Percentiles rank a stretch among this genome's conserved stretches.
Conservation (phyloP, 2,329 filamentous ascomycete genomes). For the Penicillium sp. region DNA sequence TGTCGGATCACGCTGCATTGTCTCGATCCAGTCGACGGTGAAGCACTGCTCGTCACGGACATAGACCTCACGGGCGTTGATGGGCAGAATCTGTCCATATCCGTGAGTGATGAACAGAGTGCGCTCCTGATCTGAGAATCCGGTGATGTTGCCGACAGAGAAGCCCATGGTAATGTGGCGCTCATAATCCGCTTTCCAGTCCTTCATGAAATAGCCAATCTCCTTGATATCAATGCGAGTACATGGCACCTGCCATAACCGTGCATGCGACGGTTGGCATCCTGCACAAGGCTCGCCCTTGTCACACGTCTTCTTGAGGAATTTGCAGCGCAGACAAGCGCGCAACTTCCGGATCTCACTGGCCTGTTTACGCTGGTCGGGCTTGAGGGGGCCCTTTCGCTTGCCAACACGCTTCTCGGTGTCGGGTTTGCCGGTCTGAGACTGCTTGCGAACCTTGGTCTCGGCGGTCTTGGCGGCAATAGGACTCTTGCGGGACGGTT, state of each 20-base stretch:
- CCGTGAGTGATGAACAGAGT: conserved; percentile 93
- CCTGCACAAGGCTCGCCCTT: conserved; percentile 95
- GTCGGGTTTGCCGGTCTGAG: conserved; percentile 74
- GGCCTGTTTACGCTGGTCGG: conserved; percentile 92
- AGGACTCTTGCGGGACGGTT: conserved; percentile 67
- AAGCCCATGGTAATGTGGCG: conserved; percentile 82
- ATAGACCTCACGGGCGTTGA: conserved; percentile 90
- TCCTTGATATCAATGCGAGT: conserved; percentile 99
- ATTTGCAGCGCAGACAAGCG: conserved; percentile 93
- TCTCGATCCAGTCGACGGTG: conserved; percentile 90
- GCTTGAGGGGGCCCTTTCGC: conserved; percentile 81
- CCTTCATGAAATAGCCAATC: conserved; percentile 97
- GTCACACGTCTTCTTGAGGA: conserved; percentile 98
- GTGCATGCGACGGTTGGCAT: conserved; percentile 91
- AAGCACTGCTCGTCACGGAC: conserved; percentile 92
- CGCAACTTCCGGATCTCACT: conserved; percentile 94
- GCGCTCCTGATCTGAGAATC: conserved; percentile 62
- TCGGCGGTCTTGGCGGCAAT: conserved; percentile 78
- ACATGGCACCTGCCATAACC: conserved; percentile 95
- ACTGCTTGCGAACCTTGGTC: conserved; percentile 73
- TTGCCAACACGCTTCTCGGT: conserved; percentile 91
- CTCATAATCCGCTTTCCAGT: conserved; percentile 97
- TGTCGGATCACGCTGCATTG: conserved; percentile 68
- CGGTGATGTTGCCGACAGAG: conserved; percentile 93
- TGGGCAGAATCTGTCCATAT: conserved; percentile 87